Evolutionary conservation across 2,329 filamentous ascomycete species (phyloP).

Genomic region (Chaetomiaceae sp.): DNA sequence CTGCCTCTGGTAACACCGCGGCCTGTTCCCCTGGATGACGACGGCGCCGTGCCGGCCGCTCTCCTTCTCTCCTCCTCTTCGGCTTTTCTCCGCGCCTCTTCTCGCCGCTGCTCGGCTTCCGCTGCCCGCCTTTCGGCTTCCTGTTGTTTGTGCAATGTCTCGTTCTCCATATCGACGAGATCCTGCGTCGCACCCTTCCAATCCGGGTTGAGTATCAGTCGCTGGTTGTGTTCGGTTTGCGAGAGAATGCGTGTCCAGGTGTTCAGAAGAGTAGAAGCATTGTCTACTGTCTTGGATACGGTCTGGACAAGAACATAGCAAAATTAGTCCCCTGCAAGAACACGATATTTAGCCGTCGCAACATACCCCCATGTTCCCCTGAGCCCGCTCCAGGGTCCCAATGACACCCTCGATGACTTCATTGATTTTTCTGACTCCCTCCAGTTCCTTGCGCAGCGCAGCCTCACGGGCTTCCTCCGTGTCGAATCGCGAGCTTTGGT

Average conservation of each 20-base stretch:
- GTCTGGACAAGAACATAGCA: too few relatives aligned
- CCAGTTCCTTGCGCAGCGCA: conserved; percentile 69
- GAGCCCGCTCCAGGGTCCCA: conserved; percentile 63
- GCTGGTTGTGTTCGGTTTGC: conserved; percentile 95
- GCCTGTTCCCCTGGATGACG: conserved; percentile 13
- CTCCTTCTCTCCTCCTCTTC: conserved; percentile 54
- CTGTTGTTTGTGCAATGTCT: conserved; percentile 65
- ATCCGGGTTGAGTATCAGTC: conserved; percentile 76
- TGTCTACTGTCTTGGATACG: conserved; percentile 76
- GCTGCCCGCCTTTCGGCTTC: conserved; percentile 69
- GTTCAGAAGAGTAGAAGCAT: conserved; percentile 82
- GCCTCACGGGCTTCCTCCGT: conserved; percentile 64
- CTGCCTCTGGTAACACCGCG: conserved; percentile 19
- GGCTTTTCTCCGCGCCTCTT: conserved; percentile 58
- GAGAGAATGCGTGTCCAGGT: conserved; percentile 95
- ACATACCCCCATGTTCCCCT: conserved; percentile 69
- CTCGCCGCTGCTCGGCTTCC: conserved; percentile 72
- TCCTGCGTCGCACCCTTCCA: conserved; percentile 91
- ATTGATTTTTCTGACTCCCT: conserved; percentile 81
- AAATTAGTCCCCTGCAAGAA: too few relatives aligned
- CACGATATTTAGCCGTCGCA: neutral
- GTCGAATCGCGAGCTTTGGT: conserved; percentile 47
- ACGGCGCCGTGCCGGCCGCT: conserved; percentile 32
- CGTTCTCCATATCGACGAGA: conserved; percentile 76
- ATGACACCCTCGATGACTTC: conserved; percentile 75